Evolutionary conservation across 2,329 filamentous ascomycete species (phyloP).

Genomic region (Chalara sp.): DNA sequence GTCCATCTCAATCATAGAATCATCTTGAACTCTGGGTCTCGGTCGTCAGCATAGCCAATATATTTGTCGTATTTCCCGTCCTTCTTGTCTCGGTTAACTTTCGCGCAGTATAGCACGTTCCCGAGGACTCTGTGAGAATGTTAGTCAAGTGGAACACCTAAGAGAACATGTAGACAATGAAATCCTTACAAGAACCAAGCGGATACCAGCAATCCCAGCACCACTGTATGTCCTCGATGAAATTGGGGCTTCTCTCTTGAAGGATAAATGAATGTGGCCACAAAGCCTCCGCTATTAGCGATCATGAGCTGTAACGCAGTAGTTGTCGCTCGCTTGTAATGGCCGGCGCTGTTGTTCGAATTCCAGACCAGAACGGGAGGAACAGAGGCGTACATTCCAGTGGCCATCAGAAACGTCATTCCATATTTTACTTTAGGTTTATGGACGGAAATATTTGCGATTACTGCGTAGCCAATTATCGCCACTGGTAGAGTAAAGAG

Average conservation of each 20-base stretch:
- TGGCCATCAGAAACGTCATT: conserved; percentile 39
- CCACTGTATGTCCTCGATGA: conserved; percentile 53
- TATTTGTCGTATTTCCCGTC: conserved; percentile 52
- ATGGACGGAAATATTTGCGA: conserved; percentile 41
- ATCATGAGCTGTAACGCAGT: conserved; percentile 58
- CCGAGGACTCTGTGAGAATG: conserved; percentile 40
- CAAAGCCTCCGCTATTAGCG: conserved; percentile 61
- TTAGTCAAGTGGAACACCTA: neutral
- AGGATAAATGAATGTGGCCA: conserved; percentile 59
- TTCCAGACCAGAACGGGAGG: conserved; percentile 48
- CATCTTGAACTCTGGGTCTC: conserved; percentile 56
- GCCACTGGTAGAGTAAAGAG: conserved; percentile 55
- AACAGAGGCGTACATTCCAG: conserved; percentile 40
- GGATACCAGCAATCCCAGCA: conserved; percentile 52
- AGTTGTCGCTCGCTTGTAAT: conserved; percentile 65
- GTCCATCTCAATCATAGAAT: conserved; percentile 39
- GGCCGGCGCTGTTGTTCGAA: conserved; percentile 51
- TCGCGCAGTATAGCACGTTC: conserved; percentile 56
- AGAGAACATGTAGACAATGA: neutral
- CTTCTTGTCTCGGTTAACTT: conserved; percentile 57
- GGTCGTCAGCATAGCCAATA: conserved; percentile 52
- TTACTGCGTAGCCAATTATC: conserved; percentile 58
- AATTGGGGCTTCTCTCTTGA: conserved; percentile 48
- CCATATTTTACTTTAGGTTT: conserved; percentile 41
- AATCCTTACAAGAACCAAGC: conserved; percentile 56